Evolutionary conservation across 2,329 filamentous ascomycete genomes (phyloP), one percentile per base, ranked within the genome.

Genomic region (Fusarium chaquense): DNA sequence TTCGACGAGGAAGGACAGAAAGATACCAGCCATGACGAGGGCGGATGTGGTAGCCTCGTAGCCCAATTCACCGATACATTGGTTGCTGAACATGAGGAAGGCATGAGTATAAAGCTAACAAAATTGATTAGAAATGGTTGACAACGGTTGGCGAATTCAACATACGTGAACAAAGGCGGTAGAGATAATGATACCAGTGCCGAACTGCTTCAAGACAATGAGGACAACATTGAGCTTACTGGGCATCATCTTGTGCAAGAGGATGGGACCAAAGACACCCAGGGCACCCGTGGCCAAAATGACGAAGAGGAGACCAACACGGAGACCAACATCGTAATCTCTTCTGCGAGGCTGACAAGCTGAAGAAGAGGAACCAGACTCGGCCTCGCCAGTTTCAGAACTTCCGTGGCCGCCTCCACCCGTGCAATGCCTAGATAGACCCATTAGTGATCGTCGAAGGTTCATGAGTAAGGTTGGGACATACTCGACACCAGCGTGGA

Each of bases 401-500:
- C 83, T 83, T 40, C 78, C 78, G 59, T 83, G 83, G 5, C 43
- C 58, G 13, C 79, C 80, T 16, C 76, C 81, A 10, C 85, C 83
- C 15, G 86, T 84, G 68, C 90, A 92, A 72, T 92, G 87, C 66
- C 85, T 84, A 78, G 9, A 55, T 8, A 30, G 24, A 38, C 20
- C 62, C 20, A 69, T 62, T 55, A 63, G 22, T 6, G n/a, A 18
- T 16, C 43, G 47, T 38, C 24, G 11, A 28, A 13, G 33, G 8
- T 38, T 22, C 20, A 13, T 6, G 16, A 24, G 24, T 33, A 4
- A 32, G 35, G n/a, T 20, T 20, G 20, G n/a, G 24, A 59, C 89
- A 79, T 81, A 92, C 90, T 93, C 89, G 24, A 93, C 89, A 38
- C 91, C 91, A 12, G 90, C 90, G 71, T 94, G 91, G 78, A 91